Evolutionary conservation across 371 early-diverging fungal genomes (phyloP).

Genomic region (Rhizopus arrhizus): DNA sequence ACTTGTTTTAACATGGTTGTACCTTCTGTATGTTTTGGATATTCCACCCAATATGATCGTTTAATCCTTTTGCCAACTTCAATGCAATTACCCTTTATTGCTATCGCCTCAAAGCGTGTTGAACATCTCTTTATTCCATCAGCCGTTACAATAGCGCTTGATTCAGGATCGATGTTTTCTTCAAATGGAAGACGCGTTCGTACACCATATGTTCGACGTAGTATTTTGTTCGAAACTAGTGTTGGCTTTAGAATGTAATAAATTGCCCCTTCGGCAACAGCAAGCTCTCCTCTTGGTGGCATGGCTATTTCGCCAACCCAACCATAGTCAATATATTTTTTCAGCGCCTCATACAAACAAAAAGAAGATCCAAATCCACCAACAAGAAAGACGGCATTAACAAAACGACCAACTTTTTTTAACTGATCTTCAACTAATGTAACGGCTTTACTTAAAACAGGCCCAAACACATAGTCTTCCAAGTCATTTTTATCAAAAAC

Average conservation of each 20-base stretch:
- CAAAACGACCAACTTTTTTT: constrained; percentile 34
- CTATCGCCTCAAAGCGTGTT: constrained; percentile 52
- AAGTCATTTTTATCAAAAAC: constrained; percentile 53
- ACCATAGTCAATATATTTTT: constrained; percentile 30
- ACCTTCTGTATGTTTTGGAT: constrained; percentile 38
- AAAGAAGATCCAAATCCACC: constrained; percentile 67
- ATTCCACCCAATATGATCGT: constrained; percentile 29
- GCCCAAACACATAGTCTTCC: constrained; percentile 51
- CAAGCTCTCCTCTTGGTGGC: constrained; percentile 55
- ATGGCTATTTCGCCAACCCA: constrained; percentile 47
- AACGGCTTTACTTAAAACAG: constrained; percentile 47
- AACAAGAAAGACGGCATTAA: constrained; percentile 59
- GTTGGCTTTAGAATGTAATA: constrained; percentile 57
- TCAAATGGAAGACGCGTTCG: constrained; percentile 55
- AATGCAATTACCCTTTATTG: constrained; percentile 45
- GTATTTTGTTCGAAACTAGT: constrained; percentile 55
- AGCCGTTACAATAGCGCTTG: constrained; percentile 46
- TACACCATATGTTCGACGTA: constrained; percentile 62
- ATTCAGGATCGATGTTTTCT: constrained; percentile 53
- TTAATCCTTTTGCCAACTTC: constrained; percentile 35
- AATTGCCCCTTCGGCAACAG: constrained; percentile 52
- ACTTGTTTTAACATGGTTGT: constrained; percentile 1
- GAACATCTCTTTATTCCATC: constrained; percentile 54
- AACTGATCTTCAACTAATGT: constrained; percentile 49
- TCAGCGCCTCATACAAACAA: constrained; percentile 54